Conservation (phyloP, 305 asterid genomes). For the Andrographis paniculata region DNA sequence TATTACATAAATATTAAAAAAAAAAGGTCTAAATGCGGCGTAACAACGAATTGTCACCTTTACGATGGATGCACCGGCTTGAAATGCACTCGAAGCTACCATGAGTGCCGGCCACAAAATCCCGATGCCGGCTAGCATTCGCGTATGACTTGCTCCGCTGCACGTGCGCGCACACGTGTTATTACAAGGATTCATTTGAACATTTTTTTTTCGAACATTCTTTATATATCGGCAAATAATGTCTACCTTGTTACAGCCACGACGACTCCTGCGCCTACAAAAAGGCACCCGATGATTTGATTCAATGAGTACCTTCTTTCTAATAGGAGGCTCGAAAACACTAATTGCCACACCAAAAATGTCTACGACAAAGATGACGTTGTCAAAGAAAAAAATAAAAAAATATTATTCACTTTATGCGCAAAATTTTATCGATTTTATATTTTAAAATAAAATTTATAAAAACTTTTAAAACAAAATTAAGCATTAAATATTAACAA, state of each 20-base stretch:
- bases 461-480: too few species aligned
- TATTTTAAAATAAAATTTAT: too few species aligned
- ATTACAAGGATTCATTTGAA: neutral
- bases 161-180: conserved; percentile 14
- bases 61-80: conserved; percentile 73
- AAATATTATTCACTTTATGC: too few species aligned
- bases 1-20: too few species aligned
- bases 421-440: too few species aligned
- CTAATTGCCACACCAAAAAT: conserved; percentile 75
- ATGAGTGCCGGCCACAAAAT: conserved; percentile 70
- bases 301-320: conserved; percentile 46
- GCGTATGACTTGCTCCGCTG: conserved; percentile 52
- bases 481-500: too few species aligned
- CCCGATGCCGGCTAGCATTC: conserved; percentile 61
- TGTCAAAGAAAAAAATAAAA: too few species aligned
- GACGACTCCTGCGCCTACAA: conserved; percentile 74
- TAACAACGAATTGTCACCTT: too few species aligned
- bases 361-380: conserved; percentile 38
- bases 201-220: conserved; percentile 5
- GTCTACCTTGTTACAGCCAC: conserved; percentile 70
- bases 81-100: conserved; percentile 72
- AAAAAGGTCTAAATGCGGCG: too few species aligned
- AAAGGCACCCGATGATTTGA: conserved; percentile 58
- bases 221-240: too few species aligned
- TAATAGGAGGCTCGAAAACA: conserved; percentile 45